A percentile compares a stretch with the other conserved stretches of the same genome.
Evolutionary conservation across 208 protist species (phyloP).

Genomic region (Leishmania martiniquensis): DNA sequence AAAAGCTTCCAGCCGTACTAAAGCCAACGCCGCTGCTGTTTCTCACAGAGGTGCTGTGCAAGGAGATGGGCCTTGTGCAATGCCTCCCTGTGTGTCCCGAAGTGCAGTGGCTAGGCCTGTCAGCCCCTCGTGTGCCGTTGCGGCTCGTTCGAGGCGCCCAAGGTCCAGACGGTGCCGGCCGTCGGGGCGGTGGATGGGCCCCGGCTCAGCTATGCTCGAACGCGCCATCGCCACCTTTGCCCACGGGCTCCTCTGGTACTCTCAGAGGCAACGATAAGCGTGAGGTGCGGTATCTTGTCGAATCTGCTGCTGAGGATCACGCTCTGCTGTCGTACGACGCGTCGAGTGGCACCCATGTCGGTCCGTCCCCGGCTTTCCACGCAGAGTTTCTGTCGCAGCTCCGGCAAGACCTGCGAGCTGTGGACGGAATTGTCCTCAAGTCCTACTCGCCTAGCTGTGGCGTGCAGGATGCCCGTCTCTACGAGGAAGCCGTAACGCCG

Average conservation of each 20-base stretch:
- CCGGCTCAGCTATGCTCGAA: background rate
- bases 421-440: constrained; percentile 81
- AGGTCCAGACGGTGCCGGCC: background rate
- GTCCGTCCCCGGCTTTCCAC: background rate
- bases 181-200: background rate
- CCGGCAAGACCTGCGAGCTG: constrained; percentile 10
- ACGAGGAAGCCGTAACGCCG: constrained; percentile 12
- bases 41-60: constrained; percentile 47
- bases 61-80: constrained; percentile 29
- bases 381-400: background rate
- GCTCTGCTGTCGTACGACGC: background rate
- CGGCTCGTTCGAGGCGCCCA: constrained; percentile 26
- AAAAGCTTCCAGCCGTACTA: constrained; percentile 1
- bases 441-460: constrained; percentile 83
- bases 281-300: constrained; percentile 12
- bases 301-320: constrained; percentile 4
- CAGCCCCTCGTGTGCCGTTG: constrained; percentile 59
- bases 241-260: background rate
- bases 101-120: constrained; percentile 69
- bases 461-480: constrained; percentile 70
- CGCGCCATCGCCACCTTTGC: background rate
- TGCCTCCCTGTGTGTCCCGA: constrained; percentile 80
- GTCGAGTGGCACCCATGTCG: background rate
- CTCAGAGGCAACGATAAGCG: background rate
- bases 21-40: constrained; percentile 39